Conservation (phyloP, 2,329 filamentous ascomycete species). For the Scedosporium apiospermum region DNA sequence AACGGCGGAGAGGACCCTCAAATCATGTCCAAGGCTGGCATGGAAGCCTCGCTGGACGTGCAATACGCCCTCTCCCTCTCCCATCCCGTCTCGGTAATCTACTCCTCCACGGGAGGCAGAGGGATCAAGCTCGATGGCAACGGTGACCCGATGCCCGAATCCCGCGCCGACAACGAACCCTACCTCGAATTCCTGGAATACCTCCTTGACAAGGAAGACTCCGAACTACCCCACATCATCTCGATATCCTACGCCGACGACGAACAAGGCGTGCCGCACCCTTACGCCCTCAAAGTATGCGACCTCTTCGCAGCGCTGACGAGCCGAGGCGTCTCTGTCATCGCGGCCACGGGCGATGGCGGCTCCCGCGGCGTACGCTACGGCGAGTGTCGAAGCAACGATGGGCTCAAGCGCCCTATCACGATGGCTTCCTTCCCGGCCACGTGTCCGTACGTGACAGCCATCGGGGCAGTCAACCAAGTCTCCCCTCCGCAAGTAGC, state of each 20-base stretch:
- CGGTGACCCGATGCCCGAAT: slow-evolving; percentile 22
- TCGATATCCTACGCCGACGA: slow-evolving; percentile 50
- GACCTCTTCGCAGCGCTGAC: slow-evolving; percentile 42
- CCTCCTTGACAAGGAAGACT: slow-evolving; percentile 33
- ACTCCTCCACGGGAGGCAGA: slow-evolving; percentile 35
- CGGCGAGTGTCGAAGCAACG: slow-evolving; percentile 48
- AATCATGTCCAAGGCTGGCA: slow-evolving; percentile 23
- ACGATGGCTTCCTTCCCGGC: slow-evolving; percentile 56
- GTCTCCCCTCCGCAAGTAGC: slow-evolving; percentile 29
- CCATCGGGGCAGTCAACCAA: slow-evolving; percentile 49
- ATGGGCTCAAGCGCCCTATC: slow-evolving; percentile 43
- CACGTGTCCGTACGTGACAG: slow-evolving; percentile 59
- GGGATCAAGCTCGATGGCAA: slow-evolving; percentile 28
- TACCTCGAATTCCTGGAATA: slow-evolving; percentile 45
- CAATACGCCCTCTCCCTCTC: slow-evolving; percentile 37
- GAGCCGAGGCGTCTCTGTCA: slow-evolving; percentile 39
- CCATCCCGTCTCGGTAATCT: slow-evolving; percentile 33
- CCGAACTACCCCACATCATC: slow-evolving; percentile 43
- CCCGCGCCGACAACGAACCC: slow-evolving; percentile 40
- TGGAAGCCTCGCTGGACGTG: slow-evolving; percentile 38
- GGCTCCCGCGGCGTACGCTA: slow-evolving; percentile 32
- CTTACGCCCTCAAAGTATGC: slow-evolving; percentile 44
- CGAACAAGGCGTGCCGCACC: slow-evolving; percentile 41
- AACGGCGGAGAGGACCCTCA: slow-evolving; percentile 36
- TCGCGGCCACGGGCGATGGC: slow-evolving; percentile 42